A percentile compares a stretch with the other conserved stretches of the same genome.
Evolutionary conservation across 2,329 filamentous ascomycete species (phyloP).

Genomic region (Stachybotrys echinatus): DNA sequence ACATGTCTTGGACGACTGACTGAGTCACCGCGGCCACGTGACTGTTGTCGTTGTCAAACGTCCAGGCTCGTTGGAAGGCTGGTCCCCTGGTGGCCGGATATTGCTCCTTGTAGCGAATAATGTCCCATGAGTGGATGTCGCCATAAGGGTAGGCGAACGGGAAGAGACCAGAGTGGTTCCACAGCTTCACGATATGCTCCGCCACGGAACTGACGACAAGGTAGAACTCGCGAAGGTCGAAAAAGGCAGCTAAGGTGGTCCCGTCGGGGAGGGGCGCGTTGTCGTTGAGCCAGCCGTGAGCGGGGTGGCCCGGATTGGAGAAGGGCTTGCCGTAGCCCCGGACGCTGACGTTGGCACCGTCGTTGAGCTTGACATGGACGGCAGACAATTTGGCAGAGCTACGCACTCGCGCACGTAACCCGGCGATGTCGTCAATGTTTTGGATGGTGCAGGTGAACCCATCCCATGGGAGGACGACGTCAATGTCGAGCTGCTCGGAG

Average conservation of each 20-base stretch:
- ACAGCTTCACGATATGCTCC: neutral
- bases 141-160: neutral
- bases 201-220: neutral
- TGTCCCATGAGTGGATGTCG: neutral
- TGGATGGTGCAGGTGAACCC: neutral
- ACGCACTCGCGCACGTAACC: neutral
- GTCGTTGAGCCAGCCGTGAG: neutral
- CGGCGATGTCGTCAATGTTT: neutral
- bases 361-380: neutral
- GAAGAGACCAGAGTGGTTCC: neutral
- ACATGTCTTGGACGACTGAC: conserved; percentile 1
- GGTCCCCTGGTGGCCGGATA: neutral
- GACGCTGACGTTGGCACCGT: neutral
- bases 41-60: neutral
- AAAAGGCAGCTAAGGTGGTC: neutral
- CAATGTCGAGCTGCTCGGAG: too few relatives aligned
- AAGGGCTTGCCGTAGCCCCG: neutral
- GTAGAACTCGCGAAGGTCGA: neutral
- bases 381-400: neutral
- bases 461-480: too few relatives aligned
- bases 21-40: neutral
- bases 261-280: neutral
- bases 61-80: neutral
- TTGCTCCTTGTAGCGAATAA: neutral
- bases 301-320: neutral